Evolutionary conservation across 2,329 filamentous ascomycete genomes (phyloP).

Genomic region (Beauveria medogensis): DNA sequence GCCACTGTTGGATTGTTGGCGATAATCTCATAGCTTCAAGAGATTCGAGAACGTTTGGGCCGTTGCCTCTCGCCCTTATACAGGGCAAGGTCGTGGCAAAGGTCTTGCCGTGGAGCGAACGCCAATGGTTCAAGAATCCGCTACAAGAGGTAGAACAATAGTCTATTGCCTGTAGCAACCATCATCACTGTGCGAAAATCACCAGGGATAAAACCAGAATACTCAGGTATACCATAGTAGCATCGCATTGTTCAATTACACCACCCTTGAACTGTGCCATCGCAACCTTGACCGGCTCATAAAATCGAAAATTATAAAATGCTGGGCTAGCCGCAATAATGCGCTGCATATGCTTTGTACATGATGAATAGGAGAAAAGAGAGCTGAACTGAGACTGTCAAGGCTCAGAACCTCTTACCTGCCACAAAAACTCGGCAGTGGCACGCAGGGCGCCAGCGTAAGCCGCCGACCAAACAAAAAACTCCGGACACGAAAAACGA

Average conservation of each 20-base stretch:
- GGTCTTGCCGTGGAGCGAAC: slow-evolving; percentile 43
- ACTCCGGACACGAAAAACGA: slow-evolving; percentile 9
- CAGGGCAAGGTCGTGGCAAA: slow-evolving; percentile 71
- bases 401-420: background rate
- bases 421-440: background rate
- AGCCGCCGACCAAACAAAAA: slow-evolving; percentile 9
- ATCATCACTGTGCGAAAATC: slow-evolving; percentile 14
- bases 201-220: background rate
- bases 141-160: slow-evolving; percentile 25
- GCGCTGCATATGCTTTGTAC: slow-evolving; percentile 28
- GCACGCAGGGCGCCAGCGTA: background rate
- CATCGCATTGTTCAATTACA: slow-evolving; percentile 11
- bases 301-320: slow-evolving; percentile 17
- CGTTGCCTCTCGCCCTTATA: slow-evolving; percentile 76
- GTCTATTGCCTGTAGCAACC: background rate
- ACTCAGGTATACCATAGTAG: background rate
- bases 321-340: slow-evolving; percentile 13
- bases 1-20: slow-evolving; percentile 85
- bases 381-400: slow-evolving; percentile 11
- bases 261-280: slow-evolving; percentile 1
- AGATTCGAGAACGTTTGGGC: slow-evolving; percentile 81
- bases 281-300: background rate
- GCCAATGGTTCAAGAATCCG: slow-evolving; percentile 41
- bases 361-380: slow-evolving; percentile 17
- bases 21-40: slow-evolving; percentile 80